Evolutionary conservation across 2,329 filamentous ascomycete genomes (phyloP), one percentile per base, ranked within the genome.

Genomic region (Penicillium italicum): DNA sequence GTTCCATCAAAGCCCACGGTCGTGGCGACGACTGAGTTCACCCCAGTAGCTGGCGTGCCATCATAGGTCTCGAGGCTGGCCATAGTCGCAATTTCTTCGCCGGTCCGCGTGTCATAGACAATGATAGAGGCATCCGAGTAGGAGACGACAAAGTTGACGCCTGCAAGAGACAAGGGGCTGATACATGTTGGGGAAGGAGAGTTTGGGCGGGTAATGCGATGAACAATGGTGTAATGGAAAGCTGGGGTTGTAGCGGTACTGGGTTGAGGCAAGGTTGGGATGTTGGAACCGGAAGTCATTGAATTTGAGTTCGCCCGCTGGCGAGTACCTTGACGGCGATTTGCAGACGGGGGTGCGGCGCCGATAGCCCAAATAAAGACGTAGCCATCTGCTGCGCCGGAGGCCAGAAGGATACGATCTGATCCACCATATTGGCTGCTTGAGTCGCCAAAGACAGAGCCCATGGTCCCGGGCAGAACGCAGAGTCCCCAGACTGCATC

Each of bases 401-500:
- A 96, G 3, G 87, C 93, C n/a, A 99, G 81, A 28, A 97, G 77
- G 48, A 97, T 89, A 18, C 93, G 85, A 69, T 97, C 94, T 1
- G 91, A 79, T 10, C 86, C 88, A 30, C 92, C 93, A 67, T 90
- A 90, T 41, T 85, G 82, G 68, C 80, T 88, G 57, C 83, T 83
- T 52, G 84, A 85, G 47, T 80, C 76, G 16, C 92, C 91, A 68
- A 97, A 95, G 2, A 97, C 82, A 28, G 87, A 80, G 3, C 88
- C 90, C 18, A 91, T 82, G 0, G 90, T 93, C 3, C 90, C 86
- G 4, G 94, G 94, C 3, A 99, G 82, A 14, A 97, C 91, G 68
- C 92, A 97, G 3, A 99, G 83, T 3, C 91, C 88, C 94, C 94
- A 99, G 5, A 99, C 91, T 4, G 92, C 91, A 78, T 99, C 94